Conservation (phyloP, 371 early-diverging fungal genomes). For the Mortierella sp. region DNA sequence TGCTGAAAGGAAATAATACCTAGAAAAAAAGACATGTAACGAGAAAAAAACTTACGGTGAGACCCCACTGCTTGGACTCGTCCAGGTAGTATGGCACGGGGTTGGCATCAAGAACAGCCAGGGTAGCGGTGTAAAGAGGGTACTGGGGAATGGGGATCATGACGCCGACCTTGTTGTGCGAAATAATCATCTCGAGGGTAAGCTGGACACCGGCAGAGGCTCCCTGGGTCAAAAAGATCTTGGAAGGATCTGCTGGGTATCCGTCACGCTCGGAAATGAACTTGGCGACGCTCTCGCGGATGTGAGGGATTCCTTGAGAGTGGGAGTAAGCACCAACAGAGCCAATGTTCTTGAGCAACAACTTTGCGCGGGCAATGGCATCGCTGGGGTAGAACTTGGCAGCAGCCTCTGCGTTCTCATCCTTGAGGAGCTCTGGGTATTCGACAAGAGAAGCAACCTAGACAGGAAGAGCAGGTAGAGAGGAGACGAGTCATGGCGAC, state of each 20-base stretch:
- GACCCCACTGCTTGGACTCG: slow-evolving; percentile 88
- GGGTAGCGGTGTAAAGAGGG: slow-evolving; percentile 97
- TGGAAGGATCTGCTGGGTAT: slow-evolving; percentile 82
- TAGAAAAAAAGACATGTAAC: not conserved
- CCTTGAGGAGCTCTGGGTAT: slow-evolving; percentile 85
- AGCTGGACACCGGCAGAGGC: slow-evolving; percentile 94
- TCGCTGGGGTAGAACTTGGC: slow-evolving; percentile 85
- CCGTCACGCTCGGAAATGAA: slow-evolving; percentile 91
- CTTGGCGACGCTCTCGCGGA: slow-evolving; percentile 90
- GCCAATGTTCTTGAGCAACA: slow-evolving; percentile 75
- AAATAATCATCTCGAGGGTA: slow-evolving; percentile 85
- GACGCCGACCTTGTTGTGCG: slow-evolving; percentile 86
- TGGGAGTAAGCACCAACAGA: slow-evolving; percentile 95
- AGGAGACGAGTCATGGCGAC: slow-evolving; percentile 7
- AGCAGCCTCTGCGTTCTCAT: slow-evolving; percentile 64
- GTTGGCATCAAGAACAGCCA: slow-evolving; percentile 84
- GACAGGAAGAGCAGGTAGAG: not conserved
- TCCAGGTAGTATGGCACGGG: slow-evolving; percentile 94
- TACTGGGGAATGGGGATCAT: slow-evolving; percentile 99
- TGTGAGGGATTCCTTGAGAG: slow-evolving; percentile 89
- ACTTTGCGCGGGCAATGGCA: slow-evolving; percentile 86
- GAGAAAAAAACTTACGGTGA: slow-evolving; percentile 60
- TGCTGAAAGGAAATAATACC: no score
- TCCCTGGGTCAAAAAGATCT: slow-evolving; percentile 94
- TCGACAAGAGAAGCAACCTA: slow-evolving; percentile 71